Base-by-base conservation (phyloP, 345 rosid species). In the Eucalyptus regnans region DNA sequence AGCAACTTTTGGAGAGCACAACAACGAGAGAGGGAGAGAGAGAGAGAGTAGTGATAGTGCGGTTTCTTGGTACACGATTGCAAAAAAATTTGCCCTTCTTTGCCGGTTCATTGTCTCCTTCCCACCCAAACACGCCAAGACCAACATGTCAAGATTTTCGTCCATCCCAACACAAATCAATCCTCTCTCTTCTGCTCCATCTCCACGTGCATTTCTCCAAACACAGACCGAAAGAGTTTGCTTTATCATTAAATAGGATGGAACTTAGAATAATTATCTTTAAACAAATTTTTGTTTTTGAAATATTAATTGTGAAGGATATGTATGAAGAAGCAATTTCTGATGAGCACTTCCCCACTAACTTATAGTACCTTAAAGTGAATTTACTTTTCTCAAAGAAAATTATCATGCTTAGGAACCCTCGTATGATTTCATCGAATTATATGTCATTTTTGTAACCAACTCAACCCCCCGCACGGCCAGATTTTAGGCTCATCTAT, bases 61-160 rank as follows among this genome's bases (percentile, higher is more conserved):
- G 66, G 46, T 80, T 71, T 60, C 88, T 62, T 66, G 92, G 90
- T 91, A 91, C 92, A 83, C 89, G 87, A 54, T 90, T 89, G 91
- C 91, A 89, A 37, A 37, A 37, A 37, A 41, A 37, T 9, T 76
- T 76, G 83, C 90, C 90, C 89, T 90, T 56, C 89, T 89, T 90
- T 90, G 88, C 90, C 90, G 93, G 87, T 90, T 56, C 52, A 86
- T 88, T 92, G 94, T 93, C 95, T 86, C 92, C 93, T 89, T 80
- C 91, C 43, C 89, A 89, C 90, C 90, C 90, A 86, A 85, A 89
- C 89, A 88, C 89, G 80, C 91, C 89, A 86, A 89, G 52, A 88
- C 88, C 83, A 76, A 20, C 83, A 76, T 37, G 48, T 37, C 83
- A 76, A 76, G 48, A 76, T 50, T 86, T 86, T 50, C 58, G 41